phyloP scores from a whole-genome alignment of 2,329 filamentous ascomycete species.

The Tolypocladium ophioglossoides region DNA sequence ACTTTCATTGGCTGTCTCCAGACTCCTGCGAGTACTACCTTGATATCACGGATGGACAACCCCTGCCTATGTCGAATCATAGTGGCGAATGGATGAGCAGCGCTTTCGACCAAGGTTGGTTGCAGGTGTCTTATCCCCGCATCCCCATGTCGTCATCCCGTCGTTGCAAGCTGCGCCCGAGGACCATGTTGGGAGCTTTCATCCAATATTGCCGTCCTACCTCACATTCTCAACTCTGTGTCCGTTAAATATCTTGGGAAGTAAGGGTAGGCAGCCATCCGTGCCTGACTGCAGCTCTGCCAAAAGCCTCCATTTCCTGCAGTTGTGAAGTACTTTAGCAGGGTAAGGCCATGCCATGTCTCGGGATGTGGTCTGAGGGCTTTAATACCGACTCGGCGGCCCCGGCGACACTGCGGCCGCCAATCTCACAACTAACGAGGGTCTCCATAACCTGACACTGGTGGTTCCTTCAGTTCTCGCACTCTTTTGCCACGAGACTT shows the following conservation, averaged over 20 bases:
- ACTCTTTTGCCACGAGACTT: not conserved
- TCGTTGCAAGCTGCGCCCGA: not conserved
- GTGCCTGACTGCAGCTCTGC: not conserved
- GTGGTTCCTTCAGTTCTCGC: not conserved
- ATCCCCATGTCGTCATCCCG: conserved; percentile 1
- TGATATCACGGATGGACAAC: not conserved
- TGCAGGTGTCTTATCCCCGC: not conserved
- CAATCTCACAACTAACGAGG: not conserved
- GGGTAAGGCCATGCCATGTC: not conserved
- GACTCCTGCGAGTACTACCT: too few species aligned
- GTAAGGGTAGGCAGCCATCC: too few species aligned
- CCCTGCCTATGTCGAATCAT: not conserved
- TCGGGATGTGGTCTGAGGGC: not conserved
- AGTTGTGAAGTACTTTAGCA: not conserved
- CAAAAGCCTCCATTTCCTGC: too few species aligned
- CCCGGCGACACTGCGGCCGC: not conserved
- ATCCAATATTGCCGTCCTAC: not conserved
- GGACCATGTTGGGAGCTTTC: not conserved
- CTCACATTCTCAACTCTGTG: too few species aligned
- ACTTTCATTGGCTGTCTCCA: not conserved
- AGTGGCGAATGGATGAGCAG: not conserved
- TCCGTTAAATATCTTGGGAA: too few species aligned
- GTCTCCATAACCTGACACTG: not conserved
- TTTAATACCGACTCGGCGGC: not conserved
- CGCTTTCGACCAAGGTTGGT: not conserved